Base-by-base conservation (phyloP, 345 rosid species). In the Erucastrum elatum region DNA sequence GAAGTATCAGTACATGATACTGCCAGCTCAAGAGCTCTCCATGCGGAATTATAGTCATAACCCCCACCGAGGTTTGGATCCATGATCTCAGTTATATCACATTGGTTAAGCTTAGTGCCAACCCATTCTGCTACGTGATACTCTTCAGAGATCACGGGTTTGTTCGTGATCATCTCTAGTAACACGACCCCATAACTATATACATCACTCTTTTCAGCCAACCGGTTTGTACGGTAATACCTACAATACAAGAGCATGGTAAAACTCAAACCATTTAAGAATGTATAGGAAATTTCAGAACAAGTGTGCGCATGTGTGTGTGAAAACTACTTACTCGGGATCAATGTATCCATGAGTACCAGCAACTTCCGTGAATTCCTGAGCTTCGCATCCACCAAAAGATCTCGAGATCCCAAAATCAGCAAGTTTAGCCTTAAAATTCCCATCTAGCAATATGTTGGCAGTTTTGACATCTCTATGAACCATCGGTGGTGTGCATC, bases 81-180 rank as follows among this genome's bases (percentile, higher is more conserved):
- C 70, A 77, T 69, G 1, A 76, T 68, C 29, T 7, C 8, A 8
- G 2, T 1, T 12, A 76, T 44, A 61, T 76, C 69, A 4, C 80
- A 75, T 3, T 17, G 0, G 6, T 55, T 12, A 2, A 56, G 66
- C 29, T 8, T 17, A 55, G 13, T 39, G 0, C 17, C 67, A 71
- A 55, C 81, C 81, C 53, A 71, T 39, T 71, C 51, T 65, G 67
- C 4, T 27, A 78, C 64, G 51, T 65, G 72, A 17, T 1, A 4
- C 0, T 4, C 55, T 35, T 12, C 56, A 13, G 11, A 12, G 34
- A 77, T 64, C 71, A 77, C 81, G 0, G 66, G 71, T 8, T 71
- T 35, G 81, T 77, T 77, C 71, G 81, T 78, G 9, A 71, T 78
- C 67, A 78, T 78, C 65, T 78, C 81, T 67, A 78, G 21, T 25